Evolutionary conservation across 345 rosid genomes (phyloP).

Genomic region (Gossypium mustelinum): DNA sequence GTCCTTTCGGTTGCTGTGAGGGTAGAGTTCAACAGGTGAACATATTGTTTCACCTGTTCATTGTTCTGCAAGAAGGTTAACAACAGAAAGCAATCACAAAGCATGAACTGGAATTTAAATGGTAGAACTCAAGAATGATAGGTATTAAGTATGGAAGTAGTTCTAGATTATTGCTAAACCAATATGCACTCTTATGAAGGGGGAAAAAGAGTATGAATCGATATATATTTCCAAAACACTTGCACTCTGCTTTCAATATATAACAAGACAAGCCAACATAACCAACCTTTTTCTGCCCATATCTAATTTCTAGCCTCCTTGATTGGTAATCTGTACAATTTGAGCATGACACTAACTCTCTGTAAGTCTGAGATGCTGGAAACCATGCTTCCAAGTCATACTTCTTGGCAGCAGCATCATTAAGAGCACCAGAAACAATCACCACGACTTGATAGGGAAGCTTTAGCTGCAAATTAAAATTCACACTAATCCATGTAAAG

Average conservation of each 20-base stretch:
- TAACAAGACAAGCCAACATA: neutral
- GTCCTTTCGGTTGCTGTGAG: slow-evolving; percentile 97
- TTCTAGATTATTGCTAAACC: neutral
- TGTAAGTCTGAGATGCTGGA: slow-evolving; percentile 76
- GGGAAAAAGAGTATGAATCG: neutral
- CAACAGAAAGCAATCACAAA: neutral
- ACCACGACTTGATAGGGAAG: slow-evolving; percentile 78
- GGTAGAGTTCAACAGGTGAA: slow-evolving; percentile 85
- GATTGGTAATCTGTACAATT: slow-evolving; percentile 15
- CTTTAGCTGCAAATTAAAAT: slow-evolving; percentile 50
- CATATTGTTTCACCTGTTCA: slow-evolving; percentile 74
- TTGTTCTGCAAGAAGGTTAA: slow-evolving; percentile 47
- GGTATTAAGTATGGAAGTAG: neutral
- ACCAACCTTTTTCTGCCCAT: slow-evolving; percentile 84
- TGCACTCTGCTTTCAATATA: neutral
- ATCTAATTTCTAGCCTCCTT: slow-evolving; percentile 83
- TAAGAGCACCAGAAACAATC: slow-evolving; percentile 58
- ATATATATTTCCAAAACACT: neutral
- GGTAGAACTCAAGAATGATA: neutral
- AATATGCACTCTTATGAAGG: neutral
- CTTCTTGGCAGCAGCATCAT: slow-evolving; percentile 78
- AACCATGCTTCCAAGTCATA: slow-evolving; percentile 96
- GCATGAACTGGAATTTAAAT: neutral
- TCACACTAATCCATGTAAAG: neutral
- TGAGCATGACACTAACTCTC: slow-evolving; percentile 13